Conservation (phyloP, 176 grass and related monocot species). For the Oryza brachyantha region DNA sequence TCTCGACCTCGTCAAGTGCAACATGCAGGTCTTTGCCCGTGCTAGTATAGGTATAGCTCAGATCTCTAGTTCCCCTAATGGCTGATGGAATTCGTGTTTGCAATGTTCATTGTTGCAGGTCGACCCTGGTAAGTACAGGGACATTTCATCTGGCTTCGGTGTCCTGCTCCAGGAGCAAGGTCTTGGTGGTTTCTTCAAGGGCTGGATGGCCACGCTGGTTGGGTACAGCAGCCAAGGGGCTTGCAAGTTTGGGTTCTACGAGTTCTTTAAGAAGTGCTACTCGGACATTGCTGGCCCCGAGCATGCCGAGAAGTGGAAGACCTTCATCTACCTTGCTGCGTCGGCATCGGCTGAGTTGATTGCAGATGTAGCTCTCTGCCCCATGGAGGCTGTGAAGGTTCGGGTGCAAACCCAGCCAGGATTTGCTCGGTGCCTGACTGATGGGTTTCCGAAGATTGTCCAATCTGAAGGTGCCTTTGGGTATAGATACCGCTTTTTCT, state of each 20-base stretch:
- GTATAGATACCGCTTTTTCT: conserved; percentile 49
- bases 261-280: conserved; percentile 87
- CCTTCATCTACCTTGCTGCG: conserved; percentile 61
- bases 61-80: background rate
- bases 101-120: conserved; percentile 45
- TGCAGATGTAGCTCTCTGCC: conserved; percentile 81
- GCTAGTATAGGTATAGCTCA: background rate
- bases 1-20: conserved; percentile 70
- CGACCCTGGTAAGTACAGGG: conserved; percentile 79
- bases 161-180: conserved; percentile 78
- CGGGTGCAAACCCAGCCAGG: conserved; percentile 73
- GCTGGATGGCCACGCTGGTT: conserved; percentile 83
- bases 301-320: conserved; percentile 48
- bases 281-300: conserved; percentile 58
- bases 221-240: conserved; percentile 83
- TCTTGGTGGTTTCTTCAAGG: conserved; percentile 69
- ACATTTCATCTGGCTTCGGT: conserved; percentile 47
- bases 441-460: conserved; percentile 77
- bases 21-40: conserved; percentile 56
- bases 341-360: conserved; percentile 81
- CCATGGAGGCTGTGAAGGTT: conserved; percentile 92
- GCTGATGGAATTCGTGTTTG: background rate
- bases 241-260: conserved; percentile 93
- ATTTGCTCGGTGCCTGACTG: conserved; percentile 62
- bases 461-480: conserved; percentile 77